Base-by-base conservation (phyloP, 441 rosid species). In the Corymbia citriodora region DNA sequence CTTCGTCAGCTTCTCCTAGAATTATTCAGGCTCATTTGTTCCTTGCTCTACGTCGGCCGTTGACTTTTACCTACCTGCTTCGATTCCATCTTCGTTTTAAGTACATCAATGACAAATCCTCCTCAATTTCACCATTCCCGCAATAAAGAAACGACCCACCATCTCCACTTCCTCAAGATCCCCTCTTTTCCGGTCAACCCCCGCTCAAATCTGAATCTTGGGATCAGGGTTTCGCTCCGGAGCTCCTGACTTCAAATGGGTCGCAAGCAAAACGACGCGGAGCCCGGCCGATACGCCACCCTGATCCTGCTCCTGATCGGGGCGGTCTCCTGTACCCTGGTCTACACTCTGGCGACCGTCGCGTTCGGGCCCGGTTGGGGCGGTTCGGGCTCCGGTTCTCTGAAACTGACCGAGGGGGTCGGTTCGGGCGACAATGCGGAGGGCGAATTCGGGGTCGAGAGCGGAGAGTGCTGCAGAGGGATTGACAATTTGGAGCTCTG, bases 401-500 rank as follows among this genome's bases (percentile, higher is more conserved):
- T 45, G 85, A 79, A 25, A 16, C 85, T 79, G 85, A 25, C 3
- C 17, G 85, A 12, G n/a, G 52, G 27, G 88, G 49, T 33, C 70
- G 88, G 50, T 23, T 31, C 49, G 31, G 88, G 88, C 57, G 45
- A 15, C 17, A 57, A 33, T 33, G 59, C 9, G 25, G 88, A 57
- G 29, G 91, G 57, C 53, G 90, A 89, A 57, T 36, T 61, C 33
- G 89, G 55, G 48, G 90, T 48, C 10, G 14, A 90, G 82, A 90
- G 83, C 11, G 95, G 92, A 2, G 94, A 92, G 57, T 98, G 99
- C 88, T 97, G 99, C 89, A 94, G 96, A 87, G 99, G 99, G 91
- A 91, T 97, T 87, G 95, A 96, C 57, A 92, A 96, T 91, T 89
- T 97, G 95, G 99, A 98, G 97, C 94, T 97, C 2, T 97, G 99